Evolutionary conservation across 768 basidiomycete species (phyloP).

Genomic region (Mycena sanguinolenta): DNA sequence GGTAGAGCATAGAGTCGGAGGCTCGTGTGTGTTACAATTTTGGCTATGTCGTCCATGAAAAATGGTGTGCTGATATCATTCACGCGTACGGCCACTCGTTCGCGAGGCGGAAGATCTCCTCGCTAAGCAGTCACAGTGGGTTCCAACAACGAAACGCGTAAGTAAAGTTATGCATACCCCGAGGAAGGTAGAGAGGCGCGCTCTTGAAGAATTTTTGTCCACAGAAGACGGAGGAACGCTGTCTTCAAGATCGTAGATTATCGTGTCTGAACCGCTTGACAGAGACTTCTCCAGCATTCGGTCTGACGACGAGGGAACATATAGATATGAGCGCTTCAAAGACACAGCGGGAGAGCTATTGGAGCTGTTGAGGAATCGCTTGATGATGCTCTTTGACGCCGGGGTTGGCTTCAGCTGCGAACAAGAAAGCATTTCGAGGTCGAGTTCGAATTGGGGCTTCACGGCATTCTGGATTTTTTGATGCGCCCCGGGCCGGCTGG

Average conservation of each 20-base stretch:
- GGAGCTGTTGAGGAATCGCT: constrained; percentile 13
- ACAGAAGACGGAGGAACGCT: constrained; percentile 77
- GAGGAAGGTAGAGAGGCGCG: constrained; percentile 67
- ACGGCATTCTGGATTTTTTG: no score
- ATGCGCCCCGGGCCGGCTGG: no score
- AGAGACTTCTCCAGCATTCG: constrained; percentile 88
- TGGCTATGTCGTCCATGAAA: constrained; percentile 73
- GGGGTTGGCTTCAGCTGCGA: background rate
- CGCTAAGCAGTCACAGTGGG: constrained; percentile 32
- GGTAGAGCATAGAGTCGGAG: background rate
- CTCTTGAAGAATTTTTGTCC: constrained; percentile 73
- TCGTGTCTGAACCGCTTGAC: constrained; percentile 71
- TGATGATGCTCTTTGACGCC: background rate
- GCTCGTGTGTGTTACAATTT: constrained; percentile 59
- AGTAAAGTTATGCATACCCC: constrained; percentile 50
- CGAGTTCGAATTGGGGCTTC: no score
- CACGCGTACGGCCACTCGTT: constrained; percentile 77
- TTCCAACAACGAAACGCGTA: background rate
- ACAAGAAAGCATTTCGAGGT: constrained; percentile 3
- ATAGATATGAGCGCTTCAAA: constrained; percentile 71
- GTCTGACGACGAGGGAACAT: constrained; percentile 86
- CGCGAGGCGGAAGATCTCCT: constrained; percentile 55
- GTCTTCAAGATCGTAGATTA: constrained; percentile 93
- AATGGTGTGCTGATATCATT: constrained; percentile 77
- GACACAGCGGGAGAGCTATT: background rate